Evolutionary conservation across 495 filamentous ascomycete genomes (phyloP).

Genomic region (Daldinia bambusicola): DNA sequence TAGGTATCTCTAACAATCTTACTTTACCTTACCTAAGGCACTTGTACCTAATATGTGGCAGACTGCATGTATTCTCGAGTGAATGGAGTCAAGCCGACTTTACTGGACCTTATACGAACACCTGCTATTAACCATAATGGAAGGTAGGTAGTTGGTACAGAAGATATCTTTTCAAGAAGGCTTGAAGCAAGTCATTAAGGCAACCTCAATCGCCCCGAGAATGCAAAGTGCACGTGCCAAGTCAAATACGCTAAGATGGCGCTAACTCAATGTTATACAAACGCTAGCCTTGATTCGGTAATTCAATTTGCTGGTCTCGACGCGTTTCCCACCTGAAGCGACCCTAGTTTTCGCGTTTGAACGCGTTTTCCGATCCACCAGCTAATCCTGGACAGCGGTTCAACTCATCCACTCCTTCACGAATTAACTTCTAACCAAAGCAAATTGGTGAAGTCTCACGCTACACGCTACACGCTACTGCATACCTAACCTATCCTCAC

Average conservation of each 20-base stretch:
- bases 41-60: too few relatives aligned
- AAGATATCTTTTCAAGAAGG: too few relatives aligned
- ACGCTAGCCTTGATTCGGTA: constrained; percentile 8
- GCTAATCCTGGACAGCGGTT: constrained; percentile 26
- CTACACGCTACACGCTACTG: not conserved
- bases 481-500: too few relatives aligned
- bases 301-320: not conserved
- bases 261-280: not conserved
- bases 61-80: too few relatives aligned
- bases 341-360: constrained; percentile 25
- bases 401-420: not conserved
- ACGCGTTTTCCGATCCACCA: constrained; percentile 34
- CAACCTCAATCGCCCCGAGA: too few relatives aligned
- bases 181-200: too few relatives aligned
- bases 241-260: not conserved
- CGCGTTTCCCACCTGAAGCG: constrained; percentile 7
- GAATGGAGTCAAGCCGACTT: too few relatives aligned
- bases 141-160: too few relatives aligned
- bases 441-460: constrained; percentile 11
- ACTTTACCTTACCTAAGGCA: too few relatives aligned
- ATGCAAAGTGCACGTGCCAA: not conserved
- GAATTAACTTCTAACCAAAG: constrained; percentile 3
- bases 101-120: too few relatives aligned
- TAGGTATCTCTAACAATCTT: too few relatives aligned
- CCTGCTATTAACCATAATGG: too few relatives aligned